Conservation (phyloP, 331 rosid species). For the Stylosanthes scabra region DNA sequence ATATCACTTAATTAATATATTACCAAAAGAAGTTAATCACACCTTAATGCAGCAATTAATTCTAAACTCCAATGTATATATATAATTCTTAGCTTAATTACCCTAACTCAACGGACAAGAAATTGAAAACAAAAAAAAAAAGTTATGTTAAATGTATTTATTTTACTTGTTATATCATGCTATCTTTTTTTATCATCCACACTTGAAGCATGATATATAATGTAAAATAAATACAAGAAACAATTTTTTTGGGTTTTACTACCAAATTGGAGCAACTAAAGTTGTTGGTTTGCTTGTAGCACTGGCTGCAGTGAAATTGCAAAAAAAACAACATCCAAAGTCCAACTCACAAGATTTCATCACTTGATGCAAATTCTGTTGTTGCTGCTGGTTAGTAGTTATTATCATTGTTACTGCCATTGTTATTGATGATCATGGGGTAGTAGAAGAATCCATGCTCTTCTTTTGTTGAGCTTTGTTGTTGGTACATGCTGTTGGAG, state of each 20-base stretch:
- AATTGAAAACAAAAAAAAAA: not conserved
- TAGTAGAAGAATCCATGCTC: slow-evolving; percentile 52
- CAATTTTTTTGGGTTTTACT: not conserved
- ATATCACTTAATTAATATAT: slow-evolving; percentile 8
- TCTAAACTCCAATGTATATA: slow-evolving; percentile 14
- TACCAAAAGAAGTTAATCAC: slow-evolving; percentile 27
- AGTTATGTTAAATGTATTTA: no score
- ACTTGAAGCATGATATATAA: no score
- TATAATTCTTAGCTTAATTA: slow-evolving; percentile 6
- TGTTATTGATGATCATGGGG: slow-evolving; percentile 53
- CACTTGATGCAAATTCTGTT: slow-evolving; percentile 50
- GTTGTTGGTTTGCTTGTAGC: slow-evolving; percentile 58
- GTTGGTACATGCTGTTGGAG: slow-evolving; percentile 29
- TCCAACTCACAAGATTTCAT: slow-evolving; percentile 79
- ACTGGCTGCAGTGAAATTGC: slow-evolving; percentile 51
- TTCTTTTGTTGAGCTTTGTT: slow-evolving; percentile 43
- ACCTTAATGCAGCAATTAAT: slow-evolving; percentile 36
- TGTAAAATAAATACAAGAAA: no score
- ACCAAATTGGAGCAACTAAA: slow-evolving; percentile 50
- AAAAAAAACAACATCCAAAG: slow-evolving; percentile 69
- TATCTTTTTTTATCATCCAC: no score
- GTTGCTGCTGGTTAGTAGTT: slow-evolving; percentile 24
- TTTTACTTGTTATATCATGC: no score
- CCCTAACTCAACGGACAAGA: not conserved
- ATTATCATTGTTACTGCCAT: not conserved